phyloP scores from a whole-genome alignment of 169 alveolate species.

The Blepharisma undulans region DNA sequence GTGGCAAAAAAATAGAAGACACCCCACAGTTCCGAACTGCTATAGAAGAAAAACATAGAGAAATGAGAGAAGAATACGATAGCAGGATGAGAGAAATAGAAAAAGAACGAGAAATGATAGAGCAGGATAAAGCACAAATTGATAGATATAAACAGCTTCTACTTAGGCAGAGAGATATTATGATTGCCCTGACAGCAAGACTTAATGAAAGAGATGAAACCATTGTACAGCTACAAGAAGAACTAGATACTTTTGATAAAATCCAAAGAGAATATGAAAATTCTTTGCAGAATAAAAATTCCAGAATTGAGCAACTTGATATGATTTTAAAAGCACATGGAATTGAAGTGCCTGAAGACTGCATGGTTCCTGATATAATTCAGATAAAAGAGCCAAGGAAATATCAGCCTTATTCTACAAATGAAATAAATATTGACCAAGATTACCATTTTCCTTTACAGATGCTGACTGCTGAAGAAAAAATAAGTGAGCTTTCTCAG shows the following conservation, averaged over 20 bases:
- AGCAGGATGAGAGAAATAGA: slow-evolving; percentile 80
- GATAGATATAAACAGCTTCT: slow-evolving; percentile 84
- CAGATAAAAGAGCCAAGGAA: background rate
- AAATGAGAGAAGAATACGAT: slow-evolving; percentile 75
- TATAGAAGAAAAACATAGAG: slow-evolving; percentile 75
- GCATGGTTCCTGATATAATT: background rate
- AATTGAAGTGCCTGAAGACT: slow-evolving; percentile 42
- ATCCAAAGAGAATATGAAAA: slow-evolving; percentile 76
- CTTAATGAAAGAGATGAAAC: slow-evolving; percentile 89
- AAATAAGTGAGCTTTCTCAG: slow-evolving; percentile 4
- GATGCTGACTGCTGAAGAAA: slow-evolving; percentile 24
- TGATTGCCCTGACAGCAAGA: slow-evolving; percentile 87
- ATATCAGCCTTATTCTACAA: background rate
- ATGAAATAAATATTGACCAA: background rate
- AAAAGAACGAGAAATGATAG: slow-evolving; percentile 80
- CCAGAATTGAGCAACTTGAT: slow-evolving; percentile 13
- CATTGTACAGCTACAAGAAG: slow-evolving; percentile 82
- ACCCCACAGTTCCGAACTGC: slow-evolving; percentile 85
- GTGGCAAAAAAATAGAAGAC: slow-evolving; percentile 83
- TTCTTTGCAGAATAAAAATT: slow-evolving; percentile 36
- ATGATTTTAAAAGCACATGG: background rate
- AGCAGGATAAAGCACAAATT: slow-evolving; percentile 83
- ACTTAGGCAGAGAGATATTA: slow-evolving; percentile 85
- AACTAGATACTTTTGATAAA: slow-evolving; percentile 80
- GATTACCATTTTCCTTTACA: background rate